These are phyloP conservation scores for Trichophyton mentagrophytes DNA, from an alignment of 2,329 filamentous ascomycete genomes.

Conservation along the genomic window DNA sequence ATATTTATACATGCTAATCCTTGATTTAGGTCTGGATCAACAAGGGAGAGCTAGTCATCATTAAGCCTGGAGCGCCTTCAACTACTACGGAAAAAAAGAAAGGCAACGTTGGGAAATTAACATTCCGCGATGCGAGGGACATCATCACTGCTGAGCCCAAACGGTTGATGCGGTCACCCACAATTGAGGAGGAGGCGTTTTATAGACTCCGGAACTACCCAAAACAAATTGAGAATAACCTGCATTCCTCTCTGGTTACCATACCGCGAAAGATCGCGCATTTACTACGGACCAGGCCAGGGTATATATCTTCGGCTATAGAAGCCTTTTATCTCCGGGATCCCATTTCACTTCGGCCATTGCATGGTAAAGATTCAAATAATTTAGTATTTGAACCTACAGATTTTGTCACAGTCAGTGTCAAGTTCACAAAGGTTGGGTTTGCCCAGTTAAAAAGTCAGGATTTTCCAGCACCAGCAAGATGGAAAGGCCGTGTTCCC, in stretches of 20 bases:
- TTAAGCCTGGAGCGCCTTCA: conserved; percentile 40
- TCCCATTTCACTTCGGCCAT: conserved; percentile 56
- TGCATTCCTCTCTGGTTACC: conserved; percentile 61
- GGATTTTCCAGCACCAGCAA: conserved; percentile 54
- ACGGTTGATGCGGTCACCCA: conserved; percentile 55
- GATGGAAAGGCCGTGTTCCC: conserved; percentile 38
- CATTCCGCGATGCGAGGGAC: conserved; percentile 50
- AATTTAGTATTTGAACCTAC: conserved; percentile 55
- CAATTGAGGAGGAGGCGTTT: conserved; percentile 80
- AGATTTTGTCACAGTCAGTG: conserved; percentile 67
- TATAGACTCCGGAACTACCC: conserved; percentile 80
- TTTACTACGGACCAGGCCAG: conserved; percentile 61
- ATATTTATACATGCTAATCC: not conserved
- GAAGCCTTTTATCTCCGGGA: conserved; percentile 91
- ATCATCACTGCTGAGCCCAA: conserved; percentile 46
- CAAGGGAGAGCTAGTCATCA: conserved; percentile 58
- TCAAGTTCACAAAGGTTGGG: conserved; percentile 74
- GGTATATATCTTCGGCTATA: conserved; percentile 66
- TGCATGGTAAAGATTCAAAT: conserved; percentile 45
- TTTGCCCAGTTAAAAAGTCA: conserved; percentile 87
- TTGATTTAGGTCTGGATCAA: conserved; percentile 66
- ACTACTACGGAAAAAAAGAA: conserved; percentile 24
- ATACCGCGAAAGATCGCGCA: conserved; percentile 73
- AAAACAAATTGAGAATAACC: conserved; percentile 54
- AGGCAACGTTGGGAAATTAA: conserved; percentile 37